A percentile compares a stretch with the other conserved stretches of the same genome.
Evolutionary conservation across 1,139 yeast genomes (phyloP).

Genomic region (Debaryomycetaceae sp.): DNA sequence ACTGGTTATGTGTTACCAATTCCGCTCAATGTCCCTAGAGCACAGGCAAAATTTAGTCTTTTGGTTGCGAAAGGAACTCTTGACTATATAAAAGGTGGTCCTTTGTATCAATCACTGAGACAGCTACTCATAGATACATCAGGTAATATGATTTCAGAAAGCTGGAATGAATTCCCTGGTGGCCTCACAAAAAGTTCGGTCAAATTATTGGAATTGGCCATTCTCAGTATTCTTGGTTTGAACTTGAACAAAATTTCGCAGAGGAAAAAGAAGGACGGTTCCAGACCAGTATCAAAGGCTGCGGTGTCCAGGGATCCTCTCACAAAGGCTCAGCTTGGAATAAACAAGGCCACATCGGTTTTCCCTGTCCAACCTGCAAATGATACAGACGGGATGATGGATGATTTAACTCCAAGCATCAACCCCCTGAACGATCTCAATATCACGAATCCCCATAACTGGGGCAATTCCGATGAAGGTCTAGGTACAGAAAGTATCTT

Average conservation of each 20-base stretch:
- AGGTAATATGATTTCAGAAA: constrained; percentile 47
- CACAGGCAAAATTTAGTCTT: constrained; percentile 63
- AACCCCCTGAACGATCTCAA: not conserved
- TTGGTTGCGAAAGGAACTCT: constrained; percentile 76
- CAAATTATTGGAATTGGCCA: constrained; percentile 53
- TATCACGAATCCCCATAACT: not conserved
- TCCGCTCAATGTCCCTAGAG: constrained; percentile 69
- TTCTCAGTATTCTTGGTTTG: constrained; percentile 49
- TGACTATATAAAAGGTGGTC: constrained; percentile 83
- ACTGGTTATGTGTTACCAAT: constrained; percentile 51
- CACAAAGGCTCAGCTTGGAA: not conserved
- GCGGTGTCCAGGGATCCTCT: constrained; percentile 21
- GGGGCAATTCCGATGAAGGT: constrained; percentile 9
- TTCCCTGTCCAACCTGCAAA: not conserved
- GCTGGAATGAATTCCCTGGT: constrained; percentile 55
- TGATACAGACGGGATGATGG: constrained; percentile 4
- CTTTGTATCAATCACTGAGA: constrained; percentile 68
- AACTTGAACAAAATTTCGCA: constrained; percentile 17
- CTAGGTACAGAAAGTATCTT: constrained; percentile 27
- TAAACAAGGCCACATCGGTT: not conserved
- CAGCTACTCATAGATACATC: constrained; percentile 49
- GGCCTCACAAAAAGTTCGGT: constrained; percentile 55
- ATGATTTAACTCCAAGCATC: constrained; percentile 4
- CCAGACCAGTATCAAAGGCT: constrained; percentile 21
- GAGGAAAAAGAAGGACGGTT: constrained; percentile 15